These are phyloP conservation scores for Boletus reticuloceps DNA, from an alignment of 768 basidiomycete species.

Conservation along the genomic window DNA sequence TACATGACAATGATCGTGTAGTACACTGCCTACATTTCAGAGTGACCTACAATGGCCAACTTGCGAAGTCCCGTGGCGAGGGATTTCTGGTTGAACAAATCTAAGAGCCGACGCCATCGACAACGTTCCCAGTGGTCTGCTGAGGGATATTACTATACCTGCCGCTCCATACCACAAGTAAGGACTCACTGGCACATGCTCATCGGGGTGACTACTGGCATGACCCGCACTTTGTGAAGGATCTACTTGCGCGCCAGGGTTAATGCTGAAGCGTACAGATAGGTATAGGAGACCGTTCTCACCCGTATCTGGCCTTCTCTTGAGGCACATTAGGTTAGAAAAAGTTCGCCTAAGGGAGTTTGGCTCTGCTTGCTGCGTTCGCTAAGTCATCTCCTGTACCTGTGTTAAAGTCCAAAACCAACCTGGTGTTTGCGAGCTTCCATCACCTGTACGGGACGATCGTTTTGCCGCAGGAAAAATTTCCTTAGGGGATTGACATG, in stretches of 20 bases:
- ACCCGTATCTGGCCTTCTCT: not conserved
- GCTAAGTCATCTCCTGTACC: not conserved
- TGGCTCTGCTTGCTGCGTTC: not conserved
- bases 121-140: no score
- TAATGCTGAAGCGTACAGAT: not conserved
- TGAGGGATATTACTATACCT: no score
- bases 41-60: no score
- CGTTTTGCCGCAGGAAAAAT: not conserved
- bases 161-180: no score
- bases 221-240: no score
- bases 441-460: not conserved
- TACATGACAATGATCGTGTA: no score
- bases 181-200: no score
- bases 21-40: no score
- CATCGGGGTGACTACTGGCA: no score
- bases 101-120: no score
- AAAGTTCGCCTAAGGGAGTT: not conserved
- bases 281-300: not conserved
- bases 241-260: not conserved
- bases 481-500: not conserved
- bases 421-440: not conserved
- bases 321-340: not conserved
- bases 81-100: no score
- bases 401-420: not conserved
- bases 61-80: no score